Evolutionary conservation across 768 basidiomycete genomes (phyloP).

Genomic region (Cyathus striatus): DNA sequence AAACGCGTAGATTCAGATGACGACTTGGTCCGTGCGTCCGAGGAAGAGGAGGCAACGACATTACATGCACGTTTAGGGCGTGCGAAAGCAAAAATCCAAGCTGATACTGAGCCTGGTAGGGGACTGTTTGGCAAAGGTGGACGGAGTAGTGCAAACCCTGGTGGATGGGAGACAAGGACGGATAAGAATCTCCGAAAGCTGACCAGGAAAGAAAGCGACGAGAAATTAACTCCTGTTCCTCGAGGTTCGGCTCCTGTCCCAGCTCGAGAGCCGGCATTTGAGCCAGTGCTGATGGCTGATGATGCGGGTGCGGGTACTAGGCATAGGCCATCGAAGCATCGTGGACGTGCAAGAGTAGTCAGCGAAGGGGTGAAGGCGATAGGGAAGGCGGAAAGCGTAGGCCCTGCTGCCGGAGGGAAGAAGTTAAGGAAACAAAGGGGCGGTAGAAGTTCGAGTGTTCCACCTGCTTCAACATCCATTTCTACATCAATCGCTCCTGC

Average conservation of each 20-base stretch:
- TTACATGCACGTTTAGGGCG: not conserved
- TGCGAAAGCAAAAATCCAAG: not conserved
- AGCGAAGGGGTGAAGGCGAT: not conserved
- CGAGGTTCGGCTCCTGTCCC: not conserved
- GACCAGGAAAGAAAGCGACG: constrained; percentile 10
- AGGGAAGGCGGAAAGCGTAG: not conserved
- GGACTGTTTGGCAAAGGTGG: not conserved
- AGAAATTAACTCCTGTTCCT: constrained; percentile 4
- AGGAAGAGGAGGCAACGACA: constrained; percentile 1
- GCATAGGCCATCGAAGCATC: not conserved
- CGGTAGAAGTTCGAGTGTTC: constrained; percentile 13
- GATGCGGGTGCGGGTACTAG: not conserved
- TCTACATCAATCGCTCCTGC: too few relatives aligned
- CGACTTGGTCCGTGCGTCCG: not conserved
- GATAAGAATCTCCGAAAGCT: constrained; percentile 17
- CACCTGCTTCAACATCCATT: too few relatives aligned
- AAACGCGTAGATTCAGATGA: constrained; percentile 6
- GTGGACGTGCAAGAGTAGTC: not conserved
- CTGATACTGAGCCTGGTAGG: not conserved
- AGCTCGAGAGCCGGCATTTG: not conserved
- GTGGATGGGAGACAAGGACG: constrained; percentile 17
- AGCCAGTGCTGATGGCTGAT: constrained; percentile 6
- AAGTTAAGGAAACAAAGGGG: constrained; percentile 4
- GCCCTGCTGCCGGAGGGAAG: not conserved
- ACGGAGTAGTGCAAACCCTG: not conserved